Evolutionary conservation across 1,139 yeast species (phyloP), one percentile per base, ranked within the genome.

Genomic region (Kazachstania sp.): DNA sequence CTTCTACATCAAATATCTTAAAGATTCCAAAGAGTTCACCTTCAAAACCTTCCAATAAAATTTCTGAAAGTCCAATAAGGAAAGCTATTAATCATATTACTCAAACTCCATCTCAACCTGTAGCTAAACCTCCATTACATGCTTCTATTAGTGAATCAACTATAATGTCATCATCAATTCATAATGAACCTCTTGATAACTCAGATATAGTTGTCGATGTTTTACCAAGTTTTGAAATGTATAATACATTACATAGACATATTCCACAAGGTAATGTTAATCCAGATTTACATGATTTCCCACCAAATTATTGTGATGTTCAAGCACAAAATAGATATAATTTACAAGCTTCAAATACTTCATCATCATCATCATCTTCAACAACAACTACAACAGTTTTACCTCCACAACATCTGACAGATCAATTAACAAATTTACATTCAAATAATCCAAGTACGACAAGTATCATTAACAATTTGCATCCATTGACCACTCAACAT

Each of bases 211-310:
- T 57, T 4, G 54, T 63, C 11, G 68, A 64, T 39, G 64, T 64
- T 6, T 44, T 64, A 9, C 68, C 68, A 4, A 63, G 67, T 2
- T 64, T 64, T 44, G 65, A 64, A 49, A 60, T 64, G 59, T 64
- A 63, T 45, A 63, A 64, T 39, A 56, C 67, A 9, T 43, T 64
- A 45, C 67, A 63, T 43, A 56, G 65, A 45, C 64, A 63, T 44
- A 63, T 64, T 37, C 68, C 67, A 3, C 60, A 60, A 37, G 67
- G 67, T 6, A 63, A 61, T 43, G 54, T 60, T 3, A 56, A 63
- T 44, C 62, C 64, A 1, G 66, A 62, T 49, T 51, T 50, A 23
- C 64, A 60, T 34, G 65, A 62, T 44, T 58, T 59, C 43, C 65
- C 64, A 5, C 65, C 66, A 6, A 51, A 52, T 18, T 62, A 62